Conservation (phyloP, 139 green algal genomes). For the Picochlorum sp. region DNA sequence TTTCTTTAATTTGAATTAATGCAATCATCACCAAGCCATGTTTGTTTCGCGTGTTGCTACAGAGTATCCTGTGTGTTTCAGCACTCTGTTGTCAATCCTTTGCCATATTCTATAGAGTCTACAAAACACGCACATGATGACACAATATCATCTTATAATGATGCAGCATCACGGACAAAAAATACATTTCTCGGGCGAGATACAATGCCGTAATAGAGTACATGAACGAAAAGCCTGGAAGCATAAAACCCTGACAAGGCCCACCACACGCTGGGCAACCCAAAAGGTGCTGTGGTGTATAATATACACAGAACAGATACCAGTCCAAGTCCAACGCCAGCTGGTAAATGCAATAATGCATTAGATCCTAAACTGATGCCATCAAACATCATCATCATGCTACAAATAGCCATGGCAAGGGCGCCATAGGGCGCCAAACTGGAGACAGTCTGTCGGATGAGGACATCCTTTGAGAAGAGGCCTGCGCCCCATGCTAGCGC, state of each 20-base stretch:
- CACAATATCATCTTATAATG: background rate
- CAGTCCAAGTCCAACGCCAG: constrained; percentile 24
- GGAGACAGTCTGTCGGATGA: constrained; percentile 20
- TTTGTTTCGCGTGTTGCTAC: too few species aligned
- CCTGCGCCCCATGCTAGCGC: constrained; percentile 18
- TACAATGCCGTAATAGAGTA: constrained; percentile 16
- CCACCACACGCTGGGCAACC: constrained; percentile 29
- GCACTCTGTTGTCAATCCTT: too few species aligned
- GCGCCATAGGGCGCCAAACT: constrained; percentile 17
- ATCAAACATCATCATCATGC: constrained; percentile 48
- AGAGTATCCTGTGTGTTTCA: too few species aligned
- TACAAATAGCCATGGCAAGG: constrained; percentile 25
- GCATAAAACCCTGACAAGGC: constrained; percentile 26
- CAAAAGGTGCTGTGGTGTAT: background rate
- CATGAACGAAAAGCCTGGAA: constrained; percentile 17
- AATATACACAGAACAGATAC: constrained; percentile 11
- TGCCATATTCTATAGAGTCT: too few species aligned
- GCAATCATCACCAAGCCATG: too few species aligned
- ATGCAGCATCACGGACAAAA: background rate
- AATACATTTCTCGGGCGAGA: constrained; percentile 12
- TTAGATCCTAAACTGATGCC: constrained; percentile 41
- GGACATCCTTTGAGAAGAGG: constrained; percentile 35
- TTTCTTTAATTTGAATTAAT: too few species aligned
- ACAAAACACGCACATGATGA: too few species aligned
- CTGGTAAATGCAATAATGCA: constrained; percentile 37